Percentiles rank a stretch among this genome's conserved stretches.
phyloP scores from a whole-genome alignment of 352 stramenopile genomes.

The Blastocystis hominis region DNA sequence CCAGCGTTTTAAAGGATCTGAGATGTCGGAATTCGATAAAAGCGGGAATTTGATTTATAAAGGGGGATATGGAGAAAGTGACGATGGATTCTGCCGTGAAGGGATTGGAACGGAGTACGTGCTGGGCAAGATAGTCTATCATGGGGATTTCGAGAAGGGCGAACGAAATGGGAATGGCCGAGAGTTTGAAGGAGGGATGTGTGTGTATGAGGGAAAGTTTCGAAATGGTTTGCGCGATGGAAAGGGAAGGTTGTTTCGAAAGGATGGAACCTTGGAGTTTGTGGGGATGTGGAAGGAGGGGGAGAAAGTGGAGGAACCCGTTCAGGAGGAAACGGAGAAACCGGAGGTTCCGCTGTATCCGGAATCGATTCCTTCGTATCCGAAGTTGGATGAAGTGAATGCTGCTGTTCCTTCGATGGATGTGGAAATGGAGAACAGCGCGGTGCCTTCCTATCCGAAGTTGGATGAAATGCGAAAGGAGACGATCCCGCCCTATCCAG shows the following conservation, averaged over 20 bases:
- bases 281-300: not conserved
- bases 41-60: constrained; percentile 1
- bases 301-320: not conserved
- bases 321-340: not conserved
- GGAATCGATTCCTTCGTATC: not conserved
- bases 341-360: not conserved
- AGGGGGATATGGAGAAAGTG: not conserved
- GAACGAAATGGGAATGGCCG: not conserved
- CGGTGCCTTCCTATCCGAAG: no score
- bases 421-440: no score
- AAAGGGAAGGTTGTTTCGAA: not conserved
- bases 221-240: not conserved
- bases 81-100: not conserved
- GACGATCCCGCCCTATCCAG: no score
- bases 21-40: constrained; percentile 6
- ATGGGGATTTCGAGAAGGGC: not conserved
- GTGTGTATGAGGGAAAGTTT: constrained; percentile 22
- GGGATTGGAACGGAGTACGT: constrained; percentile 18
- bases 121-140: constrained; percentile 1
- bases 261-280: not conserved
- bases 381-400: not conserved
- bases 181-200: not conserved
- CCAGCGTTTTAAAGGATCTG: not conserved
- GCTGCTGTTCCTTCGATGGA: no score
- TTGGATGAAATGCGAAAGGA: no score